phyloP scores from a whole-genome alignment of 805 yeast genomes.

The Barnettozyma wickerhamii region DNA sequence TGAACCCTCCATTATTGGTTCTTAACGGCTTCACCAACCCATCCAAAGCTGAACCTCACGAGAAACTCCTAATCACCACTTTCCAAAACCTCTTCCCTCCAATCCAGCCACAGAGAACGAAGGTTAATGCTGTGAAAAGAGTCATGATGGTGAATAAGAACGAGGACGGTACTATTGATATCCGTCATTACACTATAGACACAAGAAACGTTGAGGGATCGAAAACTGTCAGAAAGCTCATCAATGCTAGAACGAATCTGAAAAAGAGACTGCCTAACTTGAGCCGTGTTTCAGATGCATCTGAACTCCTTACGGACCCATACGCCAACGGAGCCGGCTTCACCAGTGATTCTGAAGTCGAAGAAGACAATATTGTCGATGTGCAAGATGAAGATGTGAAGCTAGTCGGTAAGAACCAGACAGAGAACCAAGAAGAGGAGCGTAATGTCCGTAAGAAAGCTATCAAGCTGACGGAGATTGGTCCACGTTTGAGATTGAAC shows the following conservation, averaged over 20 bases:
- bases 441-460: slow-evolving; percentile 59
- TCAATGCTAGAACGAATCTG: slow-evolving; percentile 21
- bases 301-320: slow-evolving; percentile 81
- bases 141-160: slow-evolving; percentile 80
- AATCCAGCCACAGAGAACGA: slow-evolving; percentile 78
- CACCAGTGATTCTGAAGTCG: slow-evolving; percentile 91
- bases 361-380: slow-evolving; percentile 82
- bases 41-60: slow-evolving; percentile 59
- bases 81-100: slow-evolving; percentile 97
- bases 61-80: slow-evolving; percentile 79
- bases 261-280: slow-evolving; percentile 24
- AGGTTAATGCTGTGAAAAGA: slow-evolving; percentile 70
- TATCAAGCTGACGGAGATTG: slow-evolving; percentile 85
- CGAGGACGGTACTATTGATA: slow-evolving; percentile 64
- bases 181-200: slow-evolving; percentile 87
- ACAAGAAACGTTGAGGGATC: slow-evolving; percentile 74
- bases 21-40: slow-evolving; percentile 84
- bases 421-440: slow-evolving; percentile 16
- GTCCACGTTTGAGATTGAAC: slow-evolving; percentile 79
- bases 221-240: slow-evolving; percentile 23
- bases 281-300: slow-evolving; percentile 64
- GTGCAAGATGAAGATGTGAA: slow-evolving; percentile 32
- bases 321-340: slow-evolving; percentile 67
- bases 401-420: slow-evolving; percentile 19
- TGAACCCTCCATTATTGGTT: slow-evolving; percentile 84